Percentiles rank a stretch among this genome's conserved stretches.
These are phyloP conservation scores for Aspergillus carbonarius DNA, from an alignment of 2,329 filamentous ascomycete genomes.

Conservation along the genomic window DNA sequence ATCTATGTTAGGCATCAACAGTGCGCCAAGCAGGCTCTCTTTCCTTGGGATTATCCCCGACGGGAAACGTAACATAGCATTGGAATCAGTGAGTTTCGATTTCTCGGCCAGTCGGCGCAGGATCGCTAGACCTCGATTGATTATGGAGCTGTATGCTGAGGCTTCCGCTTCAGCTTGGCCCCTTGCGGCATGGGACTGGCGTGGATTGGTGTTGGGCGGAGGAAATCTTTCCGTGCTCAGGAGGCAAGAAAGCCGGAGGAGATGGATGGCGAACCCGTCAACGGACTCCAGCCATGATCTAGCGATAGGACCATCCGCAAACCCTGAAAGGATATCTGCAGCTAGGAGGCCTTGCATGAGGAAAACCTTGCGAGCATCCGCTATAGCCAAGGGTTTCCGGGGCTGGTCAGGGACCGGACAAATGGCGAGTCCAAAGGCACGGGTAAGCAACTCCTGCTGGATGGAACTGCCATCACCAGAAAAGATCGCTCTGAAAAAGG, in stretches of 20 bases:
- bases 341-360: constrained; percentile 90
- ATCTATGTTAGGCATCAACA: constrained; percentile 66
- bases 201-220: constrained; percentile 29
- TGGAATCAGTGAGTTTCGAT: constrained; percentile 55
- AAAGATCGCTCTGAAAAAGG: constrained; percentile 80
- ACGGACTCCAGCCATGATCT: constrained; percentile 78
- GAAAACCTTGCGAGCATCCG: constrained; percentile 82
- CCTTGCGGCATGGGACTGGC: constrained; percentile 33
- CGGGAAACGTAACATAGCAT: constrained; percentile 53
- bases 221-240: constrained; percentile 64
- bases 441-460: constrained; percentile 77
- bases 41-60: constrained; percentile 64
- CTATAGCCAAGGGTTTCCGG: constrained; percentile 61
- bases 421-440: constrained; percentile 82
- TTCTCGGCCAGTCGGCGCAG: constrained; percentile 70
- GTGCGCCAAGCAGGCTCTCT: constrained; percentile 65
- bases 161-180: constrained; percentile 43
- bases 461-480: constrained; percentile 65
- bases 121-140: constrained; percentile 66
- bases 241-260: constrained; percentile 72
- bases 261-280: constrained; percentile 78
- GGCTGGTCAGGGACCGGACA: constrained; percentile 75
- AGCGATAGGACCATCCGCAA: constrained; percentile 72
- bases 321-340: constrained; percentile 79
- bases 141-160: constrained; percentile 54